These are phyloP conservation scores for Endocalyx cinctus DNA, from an alignment of 2,329 filamentous ascomycete genomes.

Conservation along the genomic window DNA sequence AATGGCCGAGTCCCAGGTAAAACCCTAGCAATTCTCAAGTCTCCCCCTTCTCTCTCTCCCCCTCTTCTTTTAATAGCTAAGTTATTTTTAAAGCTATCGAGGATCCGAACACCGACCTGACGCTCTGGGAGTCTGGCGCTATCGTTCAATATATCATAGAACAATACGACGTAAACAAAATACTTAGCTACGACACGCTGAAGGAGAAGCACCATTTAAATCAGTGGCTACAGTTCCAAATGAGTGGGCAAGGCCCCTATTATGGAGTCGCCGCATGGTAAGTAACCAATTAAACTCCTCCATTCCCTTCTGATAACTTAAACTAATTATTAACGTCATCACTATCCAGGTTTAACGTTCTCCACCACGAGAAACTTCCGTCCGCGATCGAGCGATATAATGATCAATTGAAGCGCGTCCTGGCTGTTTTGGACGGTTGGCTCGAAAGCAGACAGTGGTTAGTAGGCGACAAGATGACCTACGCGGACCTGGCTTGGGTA, in stretches of 20 bases:
- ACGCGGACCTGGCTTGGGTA: constrained; percentile 18
- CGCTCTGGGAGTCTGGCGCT: constrained; percentile 42
- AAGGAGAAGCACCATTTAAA: constrained; percentile 30
- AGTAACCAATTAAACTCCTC: no score
- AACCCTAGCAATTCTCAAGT: no score
- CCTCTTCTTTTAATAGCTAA: no score
- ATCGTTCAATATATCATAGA: constrained; percentile 41
- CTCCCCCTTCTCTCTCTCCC: no score
- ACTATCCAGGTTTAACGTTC: constrained; percentile 27
- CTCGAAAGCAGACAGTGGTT: constrained; percentile 10
- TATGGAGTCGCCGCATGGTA: no score
- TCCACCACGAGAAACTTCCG: constrained; percentile 21
- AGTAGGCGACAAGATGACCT: constrained; percentile 28
- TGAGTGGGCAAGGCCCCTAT: constrained; percentile 36
- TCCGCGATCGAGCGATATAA: constrained; percentile 24
- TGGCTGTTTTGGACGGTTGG: constrained; percentile 17
- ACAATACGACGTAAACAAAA: constrained; percentile 33
- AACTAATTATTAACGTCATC: no score
- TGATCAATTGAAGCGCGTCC: constrained; percentile 24
- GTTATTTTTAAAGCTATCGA: no score
- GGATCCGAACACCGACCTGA: constrained; percentile 39
- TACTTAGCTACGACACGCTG: constrained; percentile 27
- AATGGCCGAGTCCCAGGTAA: constrained; percentile 25
- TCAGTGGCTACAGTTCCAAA: constrained; percentile 39
- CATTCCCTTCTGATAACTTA: no score